Percentiles rank a stretch among this genome's conserved stretches.
Evolutionary conservation across 495 filamentous ascomycete genomes (phyloP).

Genomic region (Hypomontagnella monticulosa): DNA sequence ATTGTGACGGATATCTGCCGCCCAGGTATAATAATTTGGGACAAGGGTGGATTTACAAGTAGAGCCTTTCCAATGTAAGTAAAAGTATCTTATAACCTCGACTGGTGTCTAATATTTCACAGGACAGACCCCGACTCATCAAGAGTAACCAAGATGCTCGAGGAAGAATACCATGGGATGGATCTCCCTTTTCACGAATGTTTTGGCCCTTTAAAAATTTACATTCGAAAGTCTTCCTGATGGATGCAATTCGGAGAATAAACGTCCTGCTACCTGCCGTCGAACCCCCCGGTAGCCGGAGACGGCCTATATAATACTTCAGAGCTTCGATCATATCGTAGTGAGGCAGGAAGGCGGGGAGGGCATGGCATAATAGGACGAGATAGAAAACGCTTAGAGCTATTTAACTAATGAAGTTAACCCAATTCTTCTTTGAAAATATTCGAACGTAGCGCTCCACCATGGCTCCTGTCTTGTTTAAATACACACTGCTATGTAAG

Average conservation of each 20-base stretch:
- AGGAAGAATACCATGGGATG: slow-evolving; percentile 22
- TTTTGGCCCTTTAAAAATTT: slow-evolving; percentile 15
- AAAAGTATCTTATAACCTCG: slow-evolving; percentile 3
- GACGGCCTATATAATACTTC: too few species aligned
- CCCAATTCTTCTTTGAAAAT: too few species aligned
- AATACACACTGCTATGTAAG: too few species aligned
- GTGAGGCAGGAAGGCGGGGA: too few species aligned
- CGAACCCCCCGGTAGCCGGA: too few species aligned
- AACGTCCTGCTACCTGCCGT: too few species aligned
- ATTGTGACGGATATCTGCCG: slow-evolving; percentile 45
- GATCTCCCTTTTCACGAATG: slow-evolving; percentile 18
- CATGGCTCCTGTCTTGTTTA: too few species aligned
- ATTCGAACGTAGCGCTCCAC: too few species aligned
- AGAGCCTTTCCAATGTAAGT: background rate
- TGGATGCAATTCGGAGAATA: background rate
- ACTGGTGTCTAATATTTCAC: slow-evolving; percentile 10
- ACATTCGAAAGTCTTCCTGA: slow-evolving; percentile 22
- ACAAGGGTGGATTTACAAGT: slow-evolving; percentile 1
- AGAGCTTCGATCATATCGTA: too few species aligned
- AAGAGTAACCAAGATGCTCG: slow-evolving; percentile 15
- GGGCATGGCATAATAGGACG: too few species aligned
- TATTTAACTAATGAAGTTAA: too few species aligned
- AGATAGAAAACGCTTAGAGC: too few species aligned
- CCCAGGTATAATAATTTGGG: slow-evolving; percentile 47
- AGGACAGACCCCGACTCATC: slow-evolving; percentile 10